These are phyloP conservation scores for Quillaja saponaria DNA, from an alignment of 306 rosid species.

Conservation along the genomic window DNA sequence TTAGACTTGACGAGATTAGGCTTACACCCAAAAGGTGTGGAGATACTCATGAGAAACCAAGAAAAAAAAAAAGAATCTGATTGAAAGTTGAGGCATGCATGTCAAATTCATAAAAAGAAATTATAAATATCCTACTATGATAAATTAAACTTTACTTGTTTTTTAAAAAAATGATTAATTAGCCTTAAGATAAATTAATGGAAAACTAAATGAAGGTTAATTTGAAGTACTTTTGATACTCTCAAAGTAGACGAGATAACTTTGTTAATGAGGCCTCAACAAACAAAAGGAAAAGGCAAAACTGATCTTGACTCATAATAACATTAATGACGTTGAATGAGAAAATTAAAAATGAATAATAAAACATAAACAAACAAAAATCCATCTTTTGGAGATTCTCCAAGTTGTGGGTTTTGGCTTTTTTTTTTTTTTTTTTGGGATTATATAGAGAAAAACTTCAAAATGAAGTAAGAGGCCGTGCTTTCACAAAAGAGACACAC, in stretches of 20 bases:
- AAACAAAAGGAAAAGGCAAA: constrained; percentile 50
- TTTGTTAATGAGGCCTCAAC: constrained; percentile 71
- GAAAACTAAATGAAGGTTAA: constrained; percentile 53
- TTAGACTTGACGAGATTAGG: too few relatives aligned
- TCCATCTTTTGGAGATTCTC: constrained; percentile 60
- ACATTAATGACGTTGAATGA: constrained; percentile 53
- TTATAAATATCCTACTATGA: constrained; percentile 19
- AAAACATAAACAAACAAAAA: constrained; percentile 51
- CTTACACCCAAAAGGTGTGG: too few relatives aligned
- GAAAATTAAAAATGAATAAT: constrained; percentile 27
- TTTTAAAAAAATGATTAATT: constrained; percentile 46
- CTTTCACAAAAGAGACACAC: constrained; percentile 34
- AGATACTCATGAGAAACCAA: too few relatives aligned
- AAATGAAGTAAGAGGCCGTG: constrained; percentile 49
- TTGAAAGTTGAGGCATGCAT: constrained; percentile 34
- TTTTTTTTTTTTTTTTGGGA: constrained; percentile 43
- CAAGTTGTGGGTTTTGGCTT: constrained; percentile 54
- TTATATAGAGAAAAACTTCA: constrained; percentile 58
- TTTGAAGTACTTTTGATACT: constrained; percentile 57
- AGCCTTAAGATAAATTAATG: constrained; percentile 39
- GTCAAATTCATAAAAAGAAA: constrained; percentile 35
- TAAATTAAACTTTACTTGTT: constrained; percentile 28
- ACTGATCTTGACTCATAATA: constrained; percentile 72
- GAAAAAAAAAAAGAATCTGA: too few relatives aligned
- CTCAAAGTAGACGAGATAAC: constrained; percentile 76